phyloP scores from a whole-genome alignment of 2,329 filamentous ascomycete species.

The Parastagonospora avenae region DNA sequence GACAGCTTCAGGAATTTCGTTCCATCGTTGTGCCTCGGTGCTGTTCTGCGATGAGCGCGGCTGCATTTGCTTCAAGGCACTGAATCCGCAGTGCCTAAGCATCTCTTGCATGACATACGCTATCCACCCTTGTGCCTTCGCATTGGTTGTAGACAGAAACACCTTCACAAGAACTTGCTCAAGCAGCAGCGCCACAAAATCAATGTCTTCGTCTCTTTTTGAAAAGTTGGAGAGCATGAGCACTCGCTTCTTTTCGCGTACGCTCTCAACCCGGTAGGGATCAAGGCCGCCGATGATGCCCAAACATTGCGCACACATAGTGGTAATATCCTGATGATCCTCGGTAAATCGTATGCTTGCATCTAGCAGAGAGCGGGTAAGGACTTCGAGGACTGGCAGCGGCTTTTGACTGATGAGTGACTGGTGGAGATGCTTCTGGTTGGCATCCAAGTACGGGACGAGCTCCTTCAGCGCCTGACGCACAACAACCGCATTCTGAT shows the following conservation, averaged over 20 bases:
- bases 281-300: conserved; percentile 92
- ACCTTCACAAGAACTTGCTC: conserved; percentile 88
- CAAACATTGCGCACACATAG: conserved; percentile 78
- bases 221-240: conserved; percentile 88
- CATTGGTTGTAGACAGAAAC: conserved; percentile 88
- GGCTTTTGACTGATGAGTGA: conserved; percentile 84
- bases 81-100: conserved; percentile 77
- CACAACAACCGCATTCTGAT: conserved; percentile 87
- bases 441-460: conserved; percentile 69
- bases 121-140: conserved; percentile 85
- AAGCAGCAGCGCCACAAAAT: conserved; percentile 85
- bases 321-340: conserved; percentile 68
- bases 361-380: conserved; percentile 82
- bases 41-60: conserved; percentile 59
- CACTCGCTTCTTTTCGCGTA: conserved; percentile 79
- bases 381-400: conserved; percentile 70
- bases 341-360: conserved; percentile 81
- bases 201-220: conserved; percentile 74
- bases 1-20: conserved; percentile 74
- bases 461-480: conserved; percentile 81
- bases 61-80: conserved; percentile 57
- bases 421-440: conserved; percentile 80
- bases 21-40: conserved; percentile 75
- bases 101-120: conserved; percentile 95
- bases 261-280: conserved; percentile 82